Evolutionary conservation across 2,329 filamentous ascomycete species (phyloP).

Genomic region (Curvularia verruculosa): DNA sequence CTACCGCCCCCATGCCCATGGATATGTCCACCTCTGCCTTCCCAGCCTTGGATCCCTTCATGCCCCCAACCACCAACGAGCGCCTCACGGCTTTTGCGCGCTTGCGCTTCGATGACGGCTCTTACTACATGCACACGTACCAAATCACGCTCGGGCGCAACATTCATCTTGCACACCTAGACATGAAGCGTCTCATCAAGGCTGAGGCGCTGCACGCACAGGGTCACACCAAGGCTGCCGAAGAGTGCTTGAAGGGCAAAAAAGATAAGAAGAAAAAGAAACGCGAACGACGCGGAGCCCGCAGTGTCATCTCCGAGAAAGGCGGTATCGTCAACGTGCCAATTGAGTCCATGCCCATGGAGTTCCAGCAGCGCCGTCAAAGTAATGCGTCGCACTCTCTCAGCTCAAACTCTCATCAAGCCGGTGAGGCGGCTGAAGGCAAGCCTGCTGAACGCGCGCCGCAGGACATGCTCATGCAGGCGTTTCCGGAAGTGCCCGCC

Average conservation of each 20-base stretch:
- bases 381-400: conserved; percentile 56
- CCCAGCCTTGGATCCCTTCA: conserved; percentile 22
- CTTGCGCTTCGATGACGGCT: conserved; percentile 75
- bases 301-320: conserved; percentile 68
- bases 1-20: conserved; percentile 4
- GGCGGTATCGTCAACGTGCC: conserved; percentile 65
- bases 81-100: conserved; percentile 66
- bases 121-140: conserved; percentile 79
- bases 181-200: conserved; percentile 57
- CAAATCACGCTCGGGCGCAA: conserved; percentile 76
- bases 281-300: conserved; percentile 61
- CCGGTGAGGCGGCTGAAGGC: conserved; percentile 38
- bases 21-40: conserved; percentile 19
- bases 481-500: conserved; percentile 43
- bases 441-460: conserved; percentile 41
- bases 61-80: conserved; percentile 31
- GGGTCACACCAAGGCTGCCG: conserved; percentile 34
- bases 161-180: conserved; percentile 55
- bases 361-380: conserved; percentile 45
- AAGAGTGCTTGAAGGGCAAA: conserved; percentile 26
- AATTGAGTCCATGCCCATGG: conserved; percentile 40
- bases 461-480: conserved; percentile 45
- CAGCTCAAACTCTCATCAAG: conserved; percentile 55
- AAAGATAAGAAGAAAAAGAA: conserved; percentile 55
- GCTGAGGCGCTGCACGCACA: conserved; percentile 34